Evolutionary conservation across 306 rosid species (phyloP), one percentile per base, ranked within the genome.

Genomic region (Pterocarpus macrocarpus): DNA sequence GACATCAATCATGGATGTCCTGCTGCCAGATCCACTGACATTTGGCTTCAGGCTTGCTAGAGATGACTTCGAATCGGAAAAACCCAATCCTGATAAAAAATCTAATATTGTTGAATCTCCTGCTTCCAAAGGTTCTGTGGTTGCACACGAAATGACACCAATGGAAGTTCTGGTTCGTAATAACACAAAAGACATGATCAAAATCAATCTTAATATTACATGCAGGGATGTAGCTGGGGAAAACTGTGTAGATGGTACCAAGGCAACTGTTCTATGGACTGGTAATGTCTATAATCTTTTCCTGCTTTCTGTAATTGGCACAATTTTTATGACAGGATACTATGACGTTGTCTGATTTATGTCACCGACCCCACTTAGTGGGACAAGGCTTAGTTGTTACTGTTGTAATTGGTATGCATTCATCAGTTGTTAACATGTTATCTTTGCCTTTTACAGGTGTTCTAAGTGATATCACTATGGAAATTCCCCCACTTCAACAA

Each of bases 221-320:
- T 92, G 98, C 85, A 88, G 98, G 84, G 99, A 95, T 83, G 98
- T 95, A 52, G 94, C 99, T 67, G 98, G 99, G 68, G 94, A 93
- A 78, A 94, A 90, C 53, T 93, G 98, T 52, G 83, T 96, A 12
- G 99, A 93, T 79, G 89, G 92, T 53, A 76, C 88, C 57, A 93
- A 92, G 85, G 92, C 97, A 69, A 93, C 99, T 45, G 98, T 92
- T 81, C 86, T 93, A 49, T 95, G 95, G 91, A 88, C 94, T 7
- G 97, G 99, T 95, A 89, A 82, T 89, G 71, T 80, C 68, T 79
- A 50, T 58, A 62, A 15, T 45, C 52, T 58, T 36, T 22, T 5
- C 13, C 16, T 59, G 33, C 33, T 38, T 56, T 59, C 50, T 43
- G 43, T 67, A 41, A 55, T 55, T 28, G 39, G 39, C 53, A 35